Base-by-base conservation (phyloP, 1,284 basidiomycete species). In the Crucibulum cyathiforme region DNA sequence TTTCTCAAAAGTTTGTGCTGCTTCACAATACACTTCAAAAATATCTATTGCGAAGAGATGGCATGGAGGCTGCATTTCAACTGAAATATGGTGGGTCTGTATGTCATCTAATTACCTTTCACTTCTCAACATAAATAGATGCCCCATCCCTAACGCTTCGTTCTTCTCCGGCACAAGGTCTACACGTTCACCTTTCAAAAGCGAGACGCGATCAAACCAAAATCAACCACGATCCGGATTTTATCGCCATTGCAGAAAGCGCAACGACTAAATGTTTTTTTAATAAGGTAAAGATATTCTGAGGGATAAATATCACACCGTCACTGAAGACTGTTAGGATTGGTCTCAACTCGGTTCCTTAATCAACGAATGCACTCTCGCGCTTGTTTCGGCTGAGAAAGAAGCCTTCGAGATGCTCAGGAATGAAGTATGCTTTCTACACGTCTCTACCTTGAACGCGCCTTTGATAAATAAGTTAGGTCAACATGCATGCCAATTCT, bases 291-390 rank as follows among this genome's bases (percentile, higher is more conserved):
- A 59, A 75, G 24, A 24, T 65, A 35, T 34, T 52, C 35, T 36
- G 12, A 4, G 13, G 13, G 31, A 13, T 8, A 36, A 31, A 10
- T 51, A 36, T 51, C 57, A 17, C n/a, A 17, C 13, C 53, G 38
- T 5, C 45, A 48, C 41, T 38, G 36, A 46, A 39, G 13, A 61
- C 53, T 24, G 36, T 19, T 62, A 94, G 93, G 83, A 84, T 61
- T 96, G 94, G 94, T 85, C 90, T 2, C 79, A 82, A 48, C 84
- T 96, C 9, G 94, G 92, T 7, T 77, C 79, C 13, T 74, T 83
- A 59, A 90, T 94, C 34, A 74, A 87, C 13, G 85, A 89, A 56
- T 86, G 82, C 1, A 83, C 83, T 0, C 71, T 80, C 17, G 79
- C 82, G 2, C 84, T 96, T 54, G 63, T 73, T 3, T 71, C 74